phyloP scores from a whole-genome alignment of 2,329 filamentous ascomycete genomes.

The Coniochaeta sp. region DNA sequence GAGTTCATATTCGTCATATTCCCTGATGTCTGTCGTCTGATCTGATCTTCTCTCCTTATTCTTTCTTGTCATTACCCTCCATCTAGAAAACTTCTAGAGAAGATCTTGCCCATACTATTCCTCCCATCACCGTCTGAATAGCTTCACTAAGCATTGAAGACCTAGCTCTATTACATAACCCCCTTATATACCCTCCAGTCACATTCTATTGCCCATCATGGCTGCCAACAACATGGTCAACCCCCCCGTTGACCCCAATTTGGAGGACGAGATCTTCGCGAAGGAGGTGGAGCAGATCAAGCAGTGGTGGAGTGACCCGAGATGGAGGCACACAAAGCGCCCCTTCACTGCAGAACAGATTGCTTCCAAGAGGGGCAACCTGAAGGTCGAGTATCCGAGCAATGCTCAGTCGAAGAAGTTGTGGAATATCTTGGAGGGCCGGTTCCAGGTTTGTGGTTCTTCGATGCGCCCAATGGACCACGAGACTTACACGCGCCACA shows the following conservation, averaged over 20 bases:
- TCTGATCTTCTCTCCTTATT: neutral
- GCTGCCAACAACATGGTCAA: constrained; percentile 57
- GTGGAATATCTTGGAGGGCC: constrained; percentile 79
- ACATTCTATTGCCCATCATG: constrained; percentile 41
- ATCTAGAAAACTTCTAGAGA: neutral
- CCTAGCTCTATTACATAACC: neutral
- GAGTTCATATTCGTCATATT: constrained; percentile 4
- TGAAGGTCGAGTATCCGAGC: constrained; percentile 88
- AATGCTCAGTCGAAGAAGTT: constrained; percentile 89
- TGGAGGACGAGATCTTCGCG: constrained; percentile 62
- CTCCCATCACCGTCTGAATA: neutral
- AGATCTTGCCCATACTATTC: neutral
- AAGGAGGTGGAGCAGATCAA: constrained; percentile 84
- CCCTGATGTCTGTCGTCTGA: neutral
- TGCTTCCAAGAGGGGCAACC: constrained; percentile 84
- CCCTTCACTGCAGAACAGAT: constrained; percentile 96
- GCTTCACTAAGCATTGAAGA: neutral
- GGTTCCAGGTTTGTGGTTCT: constrained; percentile 60
- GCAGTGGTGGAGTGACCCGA: constrained; percentile 86
- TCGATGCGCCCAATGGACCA: constrained; percentile 16
- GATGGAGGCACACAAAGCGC: constrained; percentile 89
- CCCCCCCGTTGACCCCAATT: constrained; percentile 45
- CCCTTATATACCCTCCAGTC: neutral
- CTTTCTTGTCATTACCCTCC: neutral
- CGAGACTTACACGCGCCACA: constrained; percentile 25